Evolutionary conservation across 1,284 basidiomycete species (phyloP), one percentile per base, ranked within the genome.

Genomic region (Heterobasidion parviporum): DNA sequence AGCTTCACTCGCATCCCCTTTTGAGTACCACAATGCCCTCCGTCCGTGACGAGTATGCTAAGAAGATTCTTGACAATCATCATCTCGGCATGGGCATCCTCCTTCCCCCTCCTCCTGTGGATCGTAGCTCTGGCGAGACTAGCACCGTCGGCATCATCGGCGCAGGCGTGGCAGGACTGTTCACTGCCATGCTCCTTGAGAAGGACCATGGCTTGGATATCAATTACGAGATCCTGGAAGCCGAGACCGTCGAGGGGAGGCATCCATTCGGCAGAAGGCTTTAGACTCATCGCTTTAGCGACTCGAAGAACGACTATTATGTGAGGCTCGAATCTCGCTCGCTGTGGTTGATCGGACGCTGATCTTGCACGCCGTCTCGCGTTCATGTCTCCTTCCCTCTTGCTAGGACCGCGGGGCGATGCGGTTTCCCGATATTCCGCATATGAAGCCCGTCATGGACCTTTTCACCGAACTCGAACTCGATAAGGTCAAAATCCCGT

Each of bases 241-340:
- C 41, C 12, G 16, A 44, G 14, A 14, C 41, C 12, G 5, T 14
- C 41, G 67, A 68, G 18, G 26, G 26, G 4, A 4, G 26, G 4
- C 26, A 26, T 26, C 26, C 26, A 26, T 54, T 64, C 26, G 74
- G 74, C 3, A 73, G 74, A 12, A 64, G 73, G 10, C 57, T 73
- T 32, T 70, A 60, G 54, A 74, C 74, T 3, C 56, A 67, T 53
- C 54, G 56, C 12, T 61, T 66, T 57, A 50, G 43, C 14, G 59
- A 53, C 43, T 56, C 52, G 46, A 41, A 53, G 9, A 36, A 57
- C 38, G 43, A 57, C 26, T 57, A 54, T 41, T 60, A 51, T 38
- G 55, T 52, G n/a, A 54, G 43, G 26, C 26, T 5, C 5, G 3
- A 6, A 26, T 26, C 26, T 5, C 26, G 26, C 26, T 26, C 4